Base-by-base conservation (phyloP, 768 basidiomycete genomes). In the Melanogaster broomeanus region DNA sequence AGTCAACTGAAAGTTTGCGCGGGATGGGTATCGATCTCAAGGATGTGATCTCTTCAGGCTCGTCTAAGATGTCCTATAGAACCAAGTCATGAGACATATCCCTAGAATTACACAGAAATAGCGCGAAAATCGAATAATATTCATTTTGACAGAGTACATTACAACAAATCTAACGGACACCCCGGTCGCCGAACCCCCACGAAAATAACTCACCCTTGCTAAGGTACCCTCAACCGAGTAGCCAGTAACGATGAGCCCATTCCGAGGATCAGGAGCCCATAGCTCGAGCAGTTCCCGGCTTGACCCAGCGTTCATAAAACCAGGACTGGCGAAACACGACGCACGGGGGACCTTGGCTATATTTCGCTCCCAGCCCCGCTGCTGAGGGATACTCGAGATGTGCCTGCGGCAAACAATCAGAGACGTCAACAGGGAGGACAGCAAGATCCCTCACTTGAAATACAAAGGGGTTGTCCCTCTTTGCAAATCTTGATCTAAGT, bases 211-310 rank as follows among this genome's bases (percentile, higher is more conserved):
- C 82, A 96, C 95, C 83, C 93, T 83, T 51, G 96, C 95, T 78
- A 89, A 75, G 5, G 96, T 97, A 40, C 96, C 96, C 73, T 97
- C 93, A 25, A 97, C 82, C n/a, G 93, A 93, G 66, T 97, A 98
- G 13, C 96, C 96, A 39, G 95, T 97, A 51, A 98, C 78, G 65
- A 98, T 88, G 44, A 97, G 76, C 21, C 96, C 96, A 60, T 98
- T 99, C 57, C 92, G 85, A 43, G 90, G 80, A 66, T 98, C 96
- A 1, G 93, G 89, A 13, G 93, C 93, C 96, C 93, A 98, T 27
- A 90, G 81, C 69, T 98, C 95, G 53, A 98, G 79, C 15, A 98
- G 73, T 67, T 96, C 92, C 55, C 96, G 82, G 72, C 93, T 96
- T 25, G 88, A 83, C 1, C 94, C 95, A 44, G 80, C 79, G 62